Percentiles rank a stretch among this genome's conserved stretches.
phyloP scores from a whole-genome alignment of 768 basidiomycete genomes.

The Boletellus ananiceps region DNA sequence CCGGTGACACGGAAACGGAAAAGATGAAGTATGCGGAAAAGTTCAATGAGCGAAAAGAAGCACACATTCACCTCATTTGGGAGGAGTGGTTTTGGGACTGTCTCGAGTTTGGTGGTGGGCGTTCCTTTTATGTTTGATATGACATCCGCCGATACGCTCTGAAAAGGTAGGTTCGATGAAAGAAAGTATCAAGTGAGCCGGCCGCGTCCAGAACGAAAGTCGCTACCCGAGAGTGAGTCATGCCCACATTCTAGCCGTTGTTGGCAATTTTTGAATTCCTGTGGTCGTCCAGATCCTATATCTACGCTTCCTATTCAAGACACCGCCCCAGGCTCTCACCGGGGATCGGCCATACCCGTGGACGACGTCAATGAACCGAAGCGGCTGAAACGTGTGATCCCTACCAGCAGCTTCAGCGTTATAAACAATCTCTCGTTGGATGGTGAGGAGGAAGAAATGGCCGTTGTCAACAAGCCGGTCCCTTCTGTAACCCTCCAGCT shows the following conservation, averaged over 20 bases:
- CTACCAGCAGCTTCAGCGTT: conserved; percentile 17
- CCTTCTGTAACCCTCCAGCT: conserved; percentile 61
- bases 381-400: conserved; percentile 11
- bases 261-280: background rate
- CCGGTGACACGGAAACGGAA: conserved; percentile 58
- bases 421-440: conserved; percentile 20
- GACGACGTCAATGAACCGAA: conserved; percentile 17
- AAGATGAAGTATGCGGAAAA: conserved; percentile 79
- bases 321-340: conserved; percentile 13
- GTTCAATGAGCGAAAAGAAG: conserved; percentile 66
- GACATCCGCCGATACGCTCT: background rate
- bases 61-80: conserved; percentile 77
- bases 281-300: conserved; percentile 7
- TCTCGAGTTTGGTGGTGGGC: conserved; percentile 62
- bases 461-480: conserved; percentile 51
- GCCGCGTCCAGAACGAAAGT: conserved; percentile 57
- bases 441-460: conserved; percentile 50
- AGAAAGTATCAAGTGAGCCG: conserved; percentile 51
- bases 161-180: conserved; percentile 61
- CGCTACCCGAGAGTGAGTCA: conserved; percentile 21
- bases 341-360: conserved; percentile 7
- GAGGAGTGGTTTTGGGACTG: conserved; percentile 98
- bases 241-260: background rate
- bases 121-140: background rate
- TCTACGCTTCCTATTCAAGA: conserved; percentile 13